Conservation (phyloP, 352 stramenopile genomes). For the Globisporangium irregulare region DNA sequence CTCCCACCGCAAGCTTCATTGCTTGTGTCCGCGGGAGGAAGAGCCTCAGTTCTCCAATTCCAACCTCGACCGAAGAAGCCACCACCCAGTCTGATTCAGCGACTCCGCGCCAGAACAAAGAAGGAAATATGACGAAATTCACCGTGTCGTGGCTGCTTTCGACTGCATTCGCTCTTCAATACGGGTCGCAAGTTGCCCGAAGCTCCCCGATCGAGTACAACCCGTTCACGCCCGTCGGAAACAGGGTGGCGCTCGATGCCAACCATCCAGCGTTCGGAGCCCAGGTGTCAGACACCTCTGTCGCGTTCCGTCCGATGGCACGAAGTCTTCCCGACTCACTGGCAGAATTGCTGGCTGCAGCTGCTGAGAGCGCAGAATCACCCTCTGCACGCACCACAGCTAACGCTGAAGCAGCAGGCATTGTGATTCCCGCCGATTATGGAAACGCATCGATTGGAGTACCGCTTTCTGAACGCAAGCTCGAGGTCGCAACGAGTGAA, state of each 20-base stretch:
- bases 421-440: constrained; percentile 9
- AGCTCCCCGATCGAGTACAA: constrained; percentile 14
- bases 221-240: constrained; percentile 12
- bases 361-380: neutral
- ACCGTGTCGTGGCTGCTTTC: neutral
- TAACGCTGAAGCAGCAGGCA: neutral
- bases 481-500: constrained; percentile 20
- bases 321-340: constrained; percentile 15
- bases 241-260: constrained; percentile 10
- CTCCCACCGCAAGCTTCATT: neutral
- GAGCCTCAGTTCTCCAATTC: neutral
- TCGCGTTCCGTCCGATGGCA: constrained; percentile 11
- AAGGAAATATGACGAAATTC: constrained; percentile 1
- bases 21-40: neutral
- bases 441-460: neutral
- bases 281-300: neutral
- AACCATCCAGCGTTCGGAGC: constrained; percentile 14
- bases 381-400: neutral
- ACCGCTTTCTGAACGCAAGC: neutral
- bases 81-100: neutral
- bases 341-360: constrained; percentile 8
- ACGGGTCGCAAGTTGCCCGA: neutral
- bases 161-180: constrained; percentile 3
- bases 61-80: constrained; percentile 1
- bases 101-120: neutral